Conservation (phyloP, 2,329 filamentous ascomycete species). For the Penicillium concentricum region DNA sequence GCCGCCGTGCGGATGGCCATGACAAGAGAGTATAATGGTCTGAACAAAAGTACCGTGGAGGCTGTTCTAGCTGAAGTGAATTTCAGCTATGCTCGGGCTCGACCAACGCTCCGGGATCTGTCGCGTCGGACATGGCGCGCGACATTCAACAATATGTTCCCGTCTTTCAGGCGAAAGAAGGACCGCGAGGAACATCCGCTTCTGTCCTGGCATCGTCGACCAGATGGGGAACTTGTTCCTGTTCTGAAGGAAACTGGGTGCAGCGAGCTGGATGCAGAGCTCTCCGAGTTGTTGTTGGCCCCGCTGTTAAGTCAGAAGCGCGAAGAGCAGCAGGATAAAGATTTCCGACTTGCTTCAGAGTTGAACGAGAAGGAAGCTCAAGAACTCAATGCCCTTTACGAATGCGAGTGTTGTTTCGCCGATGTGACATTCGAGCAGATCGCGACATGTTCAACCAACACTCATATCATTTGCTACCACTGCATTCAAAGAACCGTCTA, state of each 20-base stretch:
- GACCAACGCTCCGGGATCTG: constrained; percentile 45
- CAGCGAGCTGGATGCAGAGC: constrained; percentile 44
- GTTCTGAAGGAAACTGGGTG: constrained; percentile 44
- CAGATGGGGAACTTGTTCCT: constrained; percentile 34
- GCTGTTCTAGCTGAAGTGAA: constrained; percentile 51
- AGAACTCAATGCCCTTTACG: constrained; percentile 43
- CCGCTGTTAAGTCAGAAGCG: constrained; percentile 38
- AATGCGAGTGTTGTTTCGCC: constrained; percentile 50
- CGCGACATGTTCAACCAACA: constrained; percentile 43
- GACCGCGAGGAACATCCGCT: constrained; percentile 42
- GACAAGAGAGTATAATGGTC: constrained; percentile 43
- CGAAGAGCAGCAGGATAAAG: constrained; percentile 38
- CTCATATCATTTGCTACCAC: constrained; percentile 56
- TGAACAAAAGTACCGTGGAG: constrained; percentile 47
- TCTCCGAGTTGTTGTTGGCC: constrained; percentile 37
- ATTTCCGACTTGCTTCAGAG: constrained; percentile 41
- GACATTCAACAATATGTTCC: constrained; percentile 43
- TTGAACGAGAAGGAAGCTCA: constrained; percentile 47
- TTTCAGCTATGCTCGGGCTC: constrained; percentile 45
- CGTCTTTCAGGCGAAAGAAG: constrained; percentile 43
- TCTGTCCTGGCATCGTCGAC: constrained; percentile 38
- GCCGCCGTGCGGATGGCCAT: constrained; percentile 40
- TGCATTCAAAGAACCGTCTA: constrained; percentile 80
- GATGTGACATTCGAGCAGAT: constrained; percentile 51
- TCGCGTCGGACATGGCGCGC: constrained; percentile 47